Evolutionary conservation across 495 filamentous ascomycete genomes (phyloP).

Genomic region (Neurospora cerealis): DNA sequence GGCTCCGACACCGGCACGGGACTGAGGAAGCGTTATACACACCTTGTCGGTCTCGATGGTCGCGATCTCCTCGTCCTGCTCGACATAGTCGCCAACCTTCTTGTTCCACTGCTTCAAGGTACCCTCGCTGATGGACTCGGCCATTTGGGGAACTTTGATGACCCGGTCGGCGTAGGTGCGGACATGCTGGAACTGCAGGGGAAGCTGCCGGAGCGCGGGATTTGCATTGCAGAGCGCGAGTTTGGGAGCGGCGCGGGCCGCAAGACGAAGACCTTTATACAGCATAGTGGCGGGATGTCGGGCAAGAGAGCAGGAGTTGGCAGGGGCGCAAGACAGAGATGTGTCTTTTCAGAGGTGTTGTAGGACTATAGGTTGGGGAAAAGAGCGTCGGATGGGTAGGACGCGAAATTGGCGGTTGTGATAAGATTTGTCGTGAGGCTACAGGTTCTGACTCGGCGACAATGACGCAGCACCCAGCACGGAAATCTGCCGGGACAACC

Average conservation of each 20-base stretch:
- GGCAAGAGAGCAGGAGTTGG: background rate
- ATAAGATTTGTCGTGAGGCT: background rate
- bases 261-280: slow-evolving; percentile 38
- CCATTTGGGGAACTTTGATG: slow-evolving; percentile 96
- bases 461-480: background rate
- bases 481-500: background rate
- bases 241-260: slow-evolving; percentile 34
- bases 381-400: background rate
- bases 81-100: slow-evolving; percentile 89
- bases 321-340: background rate
- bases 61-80: slow-evolving; percentile 94
- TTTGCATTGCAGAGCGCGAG: slow-evolving; percentile 17
- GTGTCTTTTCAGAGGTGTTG: background rate
- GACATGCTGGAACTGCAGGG: slow-evolving; percentile 39
- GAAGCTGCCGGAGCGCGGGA: slow-evolving; percentile 33
- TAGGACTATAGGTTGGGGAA: background rate
- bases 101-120: slow-evolving; percentile 95
- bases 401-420: background rate
- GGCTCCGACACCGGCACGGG: background rate
- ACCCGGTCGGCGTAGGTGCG: slow-evolving; percentile 61
- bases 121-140: slow-evolving; percentile 96
- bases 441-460: background rate
- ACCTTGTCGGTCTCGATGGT: slow-evolving; percentile 99
- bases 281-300: slow-evolving; percentile 28
- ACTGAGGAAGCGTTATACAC: slow-evolving; percentile 12